Conservation (phyloP, 2,329 filamentous ascomycete genomes). For the Aspergillus fischeri region DNA sequence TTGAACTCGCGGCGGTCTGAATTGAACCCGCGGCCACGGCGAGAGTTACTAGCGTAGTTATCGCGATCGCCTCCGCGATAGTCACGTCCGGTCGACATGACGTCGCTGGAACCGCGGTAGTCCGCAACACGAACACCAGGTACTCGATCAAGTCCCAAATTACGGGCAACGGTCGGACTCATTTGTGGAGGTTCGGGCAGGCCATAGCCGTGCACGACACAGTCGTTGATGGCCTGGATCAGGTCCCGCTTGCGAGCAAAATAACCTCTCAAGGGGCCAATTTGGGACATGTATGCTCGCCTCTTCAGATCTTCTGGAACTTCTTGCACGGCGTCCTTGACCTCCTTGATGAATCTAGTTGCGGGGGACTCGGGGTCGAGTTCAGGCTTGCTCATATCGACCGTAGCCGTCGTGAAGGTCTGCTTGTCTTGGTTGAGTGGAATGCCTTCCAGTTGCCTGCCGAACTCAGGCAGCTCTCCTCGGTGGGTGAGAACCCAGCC, state of each 20-base stretch:
- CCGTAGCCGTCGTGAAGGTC: conserved; percentile 14
- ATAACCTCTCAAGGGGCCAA: conserved; percentile 18
- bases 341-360: conserved; percentile 25
- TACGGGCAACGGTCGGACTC: conserved; percentile 16
- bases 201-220: conserved; percentile 45
- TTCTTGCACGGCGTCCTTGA: conserved; percentile 41
- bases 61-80: background rate
- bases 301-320: conserved; percentile 24
- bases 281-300: conserved; percentile 27
- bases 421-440: conserved; percentile 44
- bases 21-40: background rate
- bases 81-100: background rate
- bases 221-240: conserved; percentile 42
- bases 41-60: background rate
- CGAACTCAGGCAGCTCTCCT: conserved; percentile 48
- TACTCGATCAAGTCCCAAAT: conserved; percentile 26
- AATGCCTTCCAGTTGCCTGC: conserved; percentile 51
- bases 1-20: background rate
- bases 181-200: conserved; percentile 39
- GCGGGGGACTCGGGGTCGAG: conserved; percentile 6
- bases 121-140: conserved; percentile 22
- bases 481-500: conserved; percentile 58
- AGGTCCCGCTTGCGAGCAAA: conserved; percentile 36
- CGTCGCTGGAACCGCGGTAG: background rate
- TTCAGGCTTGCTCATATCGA: conserved; percentile 8